phyloP scores from a whole-genome alignment of 2,329 filamentous ascomycete species.

The Apiospora pterosperma region DNA sequence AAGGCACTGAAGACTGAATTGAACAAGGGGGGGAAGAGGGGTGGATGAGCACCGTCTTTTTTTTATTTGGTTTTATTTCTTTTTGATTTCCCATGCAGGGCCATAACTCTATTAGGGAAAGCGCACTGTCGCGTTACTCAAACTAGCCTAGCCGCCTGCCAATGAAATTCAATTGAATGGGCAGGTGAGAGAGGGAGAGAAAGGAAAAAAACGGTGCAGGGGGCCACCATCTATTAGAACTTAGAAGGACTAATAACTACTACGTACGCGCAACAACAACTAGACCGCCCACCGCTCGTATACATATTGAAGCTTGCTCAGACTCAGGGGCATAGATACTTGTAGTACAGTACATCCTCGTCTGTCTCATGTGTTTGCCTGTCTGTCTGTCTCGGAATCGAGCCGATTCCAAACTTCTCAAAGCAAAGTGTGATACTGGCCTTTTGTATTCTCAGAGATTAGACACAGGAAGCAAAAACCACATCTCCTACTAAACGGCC shows the following conservation, averaged over 20 bases:
- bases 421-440: background rate
- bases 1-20: background rate
- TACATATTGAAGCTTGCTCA: background rate
- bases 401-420: background rate
- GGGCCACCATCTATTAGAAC: background rate
- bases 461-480: background rate
- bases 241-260: no score
- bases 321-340: background rate
- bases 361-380: background rate
- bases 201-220: background rate
- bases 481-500: background rate
- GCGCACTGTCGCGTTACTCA: background rate
- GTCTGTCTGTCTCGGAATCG: background rate
- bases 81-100: background rate
- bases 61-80: background rate
- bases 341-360: background rate
- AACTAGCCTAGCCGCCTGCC: background rate
- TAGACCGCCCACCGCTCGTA: background rate
- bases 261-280: background rate
- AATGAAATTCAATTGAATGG: background rate
- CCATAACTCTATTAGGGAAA: background rate
- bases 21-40: background rate
- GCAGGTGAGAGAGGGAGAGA: background rate
- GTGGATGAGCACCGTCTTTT: background rate
- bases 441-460: background rate